phyloP scores from a whole-genome alignment of 176 grass and related monocot species.

The Urochloa ruziziensis region DNA sequence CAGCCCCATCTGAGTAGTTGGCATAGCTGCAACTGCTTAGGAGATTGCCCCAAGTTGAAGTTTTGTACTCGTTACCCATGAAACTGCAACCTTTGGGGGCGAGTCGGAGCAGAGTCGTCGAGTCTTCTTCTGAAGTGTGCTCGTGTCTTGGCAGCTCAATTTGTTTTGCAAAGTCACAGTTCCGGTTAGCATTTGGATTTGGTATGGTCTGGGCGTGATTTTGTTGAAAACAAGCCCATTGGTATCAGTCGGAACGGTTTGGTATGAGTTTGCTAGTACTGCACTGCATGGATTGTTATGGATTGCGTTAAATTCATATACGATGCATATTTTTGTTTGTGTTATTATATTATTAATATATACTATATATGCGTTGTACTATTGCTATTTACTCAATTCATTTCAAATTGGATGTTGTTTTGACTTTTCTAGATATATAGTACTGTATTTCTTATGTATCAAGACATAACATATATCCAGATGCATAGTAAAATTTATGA shows the following conservation, averaged over 20 bases:
- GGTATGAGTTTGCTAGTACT: conserved; percentile 12
- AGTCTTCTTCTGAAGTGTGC: neutral
- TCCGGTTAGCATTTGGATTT: conserved; percentile 13
- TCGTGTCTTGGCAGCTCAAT: neutral
- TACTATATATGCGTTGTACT: neutral
- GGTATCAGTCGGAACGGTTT: conserved; percentile 27
- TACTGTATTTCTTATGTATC: too few relatives aligned
- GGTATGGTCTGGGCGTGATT: conserved; percentile 5
- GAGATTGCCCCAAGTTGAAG: too few relatives aligned
- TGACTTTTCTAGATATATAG: too few relatives aligned
- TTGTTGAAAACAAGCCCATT: conserved; percentile 31
- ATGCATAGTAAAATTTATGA: too few relatives aligned
- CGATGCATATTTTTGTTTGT: neutral
- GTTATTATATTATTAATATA: neutral
- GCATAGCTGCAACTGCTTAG: neutral
- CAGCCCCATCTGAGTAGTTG: conserved; percentile 25
- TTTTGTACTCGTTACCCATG: neutral
- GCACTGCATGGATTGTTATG: neutral
- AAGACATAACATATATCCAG: too few relatives aligned
- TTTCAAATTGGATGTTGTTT: too few relatives aligned
- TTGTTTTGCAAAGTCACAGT: conserved; percentile 15
- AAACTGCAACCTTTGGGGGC: conserved; percentile 26
- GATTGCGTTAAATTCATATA: conserved; percentile 9
- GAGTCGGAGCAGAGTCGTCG: neutral
- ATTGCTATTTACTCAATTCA: too few relatives aligned